A percentile compares a stretch with the other conserved stretches of the same genome.
phyloP scores from a whole-genome alignment of 768 basidiomycete species.

The Tylopilus felleus region DNA sequence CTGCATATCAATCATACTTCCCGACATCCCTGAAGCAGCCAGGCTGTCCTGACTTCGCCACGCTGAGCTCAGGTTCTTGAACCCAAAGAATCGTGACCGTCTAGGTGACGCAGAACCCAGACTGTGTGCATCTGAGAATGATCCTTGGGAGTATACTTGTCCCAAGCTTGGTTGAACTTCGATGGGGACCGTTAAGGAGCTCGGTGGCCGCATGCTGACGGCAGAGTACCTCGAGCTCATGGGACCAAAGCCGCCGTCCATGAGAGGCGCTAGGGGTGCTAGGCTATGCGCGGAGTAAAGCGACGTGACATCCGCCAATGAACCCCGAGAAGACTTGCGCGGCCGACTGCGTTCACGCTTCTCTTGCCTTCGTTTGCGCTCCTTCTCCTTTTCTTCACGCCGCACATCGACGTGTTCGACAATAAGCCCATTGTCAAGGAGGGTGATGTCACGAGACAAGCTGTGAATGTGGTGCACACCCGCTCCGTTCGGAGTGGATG shows the following conservation, averaged over 20 bases:
- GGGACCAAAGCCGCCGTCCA: conserved; percentile 55
- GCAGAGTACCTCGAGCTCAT: conserved; percentile 61
- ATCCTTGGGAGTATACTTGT: conserved; percentile 70
- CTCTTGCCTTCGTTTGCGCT: conserved; percentile 67
- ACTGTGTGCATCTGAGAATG: conserved; percentile 79
- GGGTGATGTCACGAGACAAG: conserved; percentile 68
- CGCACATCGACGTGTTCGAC: conserved; percentile 85
- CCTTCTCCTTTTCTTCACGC: conserved; percentile 70
- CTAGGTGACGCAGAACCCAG: conserved; percentile 64
- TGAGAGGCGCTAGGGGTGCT: conserved; percentile 44
- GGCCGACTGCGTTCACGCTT: conserved; percentile 52
- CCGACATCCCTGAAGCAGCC: conserved; percentile 75
- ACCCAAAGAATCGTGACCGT: conserved; percentile 74
- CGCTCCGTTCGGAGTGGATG: conserved; percentile 31
- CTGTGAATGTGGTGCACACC: conserved; percentile 40
- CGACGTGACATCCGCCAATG: conserved; percentile 67
- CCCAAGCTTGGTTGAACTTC: conserved; percentile 59
- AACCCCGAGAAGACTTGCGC: conserved; percentile 71
- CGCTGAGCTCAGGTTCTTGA: conserved; percentile 64
- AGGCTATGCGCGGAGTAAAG: conserved; percentile 66
- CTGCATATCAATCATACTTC: conserved; percentile 95
- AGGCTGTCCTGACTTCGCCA: conserved; percentile 82
- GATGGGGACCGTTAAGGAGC: conserved; percentile 55
- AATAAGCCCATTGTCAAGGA: conserved; percentile 86
- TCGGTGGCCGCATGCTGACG: conserved; percentile 55